phyloP scores from a whole-genome alignment of 2,329 filamentous ascomycete species.

The Colletotrichum nymphaeae region DNA sequence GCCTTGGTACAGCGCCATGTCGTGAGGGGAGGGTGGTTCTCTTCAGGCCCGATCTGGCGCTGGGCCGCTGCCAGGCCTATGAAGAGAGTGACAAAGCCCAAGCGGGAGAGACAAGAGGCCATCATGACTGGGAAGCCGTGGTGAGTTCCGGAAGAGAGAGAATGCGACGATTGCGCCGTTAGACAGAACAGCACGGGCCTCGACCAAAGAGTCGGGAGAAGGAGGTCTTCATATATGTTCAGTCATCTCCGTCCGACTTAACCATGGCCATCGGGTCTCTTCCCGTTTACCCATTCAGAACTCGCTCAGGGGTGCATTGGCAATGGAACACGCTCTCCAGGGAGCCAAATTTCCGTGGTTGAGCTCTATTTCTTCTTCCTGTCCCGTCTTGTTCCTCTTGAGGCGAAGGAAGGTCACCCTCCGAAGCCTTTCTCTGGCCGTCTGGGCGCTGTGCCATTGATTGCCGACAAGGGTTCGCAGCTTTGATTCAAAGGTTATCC shows the following conservation, averaged over 20 bases:
- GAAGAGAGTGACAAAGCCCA: constrained; percentile 38
- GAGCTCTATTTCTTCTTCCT: neutral
- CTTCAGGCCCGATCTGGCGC: constrained; percentile 51
- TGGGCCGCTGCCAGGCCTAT: constrained; percentile 48
- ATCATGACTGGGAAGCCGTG: constrained; percentile 7
- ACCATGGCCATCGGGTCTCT: neutral
- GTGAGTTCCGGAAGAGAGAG: neutral
- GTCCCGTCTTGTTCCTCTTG: neutral
- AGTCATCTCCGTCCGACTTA: neutral
- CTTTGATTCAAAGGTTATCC: neutral
- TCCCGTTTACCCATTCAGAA: neutral
- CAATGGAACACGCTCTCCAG: neutral
- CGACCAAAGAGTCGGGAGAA: neutral
- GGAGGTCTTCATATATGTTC: constrained; percentile 1
- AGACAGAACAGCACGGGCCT: neutral
- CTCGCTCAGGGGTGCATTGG: neutral
- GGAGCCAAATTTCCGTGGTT: neutral
- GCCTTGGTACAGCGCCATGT: constrained; percentile 64
- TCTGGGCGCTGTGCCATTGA: neutral
- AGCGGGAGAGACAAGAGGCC: constrained; percentile 15
- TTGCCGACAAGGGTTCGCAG: neutral
- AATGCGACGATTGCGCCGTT: neutral
- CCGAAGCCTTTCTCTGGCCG: constrained; percentile 11
- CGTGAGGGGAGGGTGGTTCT: constrained; percentile 62
- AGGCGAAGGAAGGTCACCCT: constrained; percentile 14